These are phyloP conservation scores for Purpureocillium takamizusanense DNA, from an alignment of 2,329 filamentous ascomycete genomes.

Conservation along the genomic window DNA sequence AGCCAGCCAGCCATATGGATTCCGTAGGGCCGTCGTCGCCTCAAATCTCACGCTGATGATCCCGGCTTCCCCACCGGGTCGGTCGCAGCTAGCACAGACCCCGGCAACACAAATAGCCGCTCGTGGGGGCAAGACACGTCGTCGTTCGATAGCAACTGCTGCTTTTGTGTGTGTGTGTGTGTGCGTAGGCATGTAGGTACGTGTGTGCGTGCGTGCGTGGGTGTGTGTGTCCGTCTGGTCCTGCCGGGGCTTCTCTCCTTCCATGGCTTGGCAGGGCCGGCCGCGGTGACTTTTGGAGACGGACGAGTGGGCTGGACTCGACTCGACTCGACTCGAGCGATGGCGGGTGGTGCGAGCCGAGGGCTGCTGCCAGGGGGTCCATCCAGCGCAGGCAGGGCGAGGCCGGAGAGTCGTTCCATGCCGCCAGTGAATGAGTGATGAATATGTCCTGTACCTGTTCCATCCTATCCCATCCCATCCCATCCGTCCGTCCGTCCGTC, in stretches of 20 bases:
- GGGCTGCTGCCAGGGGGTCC: neutral
- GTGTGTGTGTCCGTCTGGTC: too few relatives aligned
- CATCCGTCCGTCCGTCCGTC: constrained; percentile 4
- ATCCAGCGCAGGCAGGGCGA: neutral
- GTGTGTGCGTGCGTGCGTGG: too few relatives aligned
- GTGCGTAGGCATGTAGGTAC: too few relatives aligned
- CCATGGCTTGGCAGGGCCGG: too few relatives aligned
- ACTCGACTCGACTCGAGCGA: too few relatives aligned
- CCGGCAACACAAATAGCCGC: constrained; percentile 7
- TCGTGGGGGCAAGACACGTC: constrained; percentile 1
- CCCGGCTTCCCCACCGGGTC: constrained; percentile 9
- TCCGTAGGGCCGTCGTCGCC: constrained; percentile 1
- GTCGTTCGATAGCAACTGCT: too few relatives aligned
- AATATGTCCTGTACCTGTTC: too few relatives aligned
- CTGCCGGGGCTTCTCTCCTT: too few relatives aligned
- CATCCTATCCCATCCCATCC: too few relatives aligned
- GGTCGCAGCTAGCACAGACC: constrained; percentile 6
- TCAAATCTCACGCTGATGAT: constrained; percentile 1
- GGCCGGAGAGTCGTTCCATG: constrained; percentile 1
- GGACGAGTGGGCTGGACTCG: too few relatives aligned
- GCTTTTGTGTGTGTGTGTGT: too few relatives aligned
- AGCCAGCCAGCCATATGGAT: neutral
- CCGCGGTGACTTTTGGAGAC: too few relatives aligned
- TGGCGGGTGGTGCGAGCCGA: neutral
- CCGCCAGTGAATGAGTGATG: constrained; percentile 3